Conservation (phyloP, 2,329 filamentous ascomycete species). For the Monilinia polystroma region DNA sequence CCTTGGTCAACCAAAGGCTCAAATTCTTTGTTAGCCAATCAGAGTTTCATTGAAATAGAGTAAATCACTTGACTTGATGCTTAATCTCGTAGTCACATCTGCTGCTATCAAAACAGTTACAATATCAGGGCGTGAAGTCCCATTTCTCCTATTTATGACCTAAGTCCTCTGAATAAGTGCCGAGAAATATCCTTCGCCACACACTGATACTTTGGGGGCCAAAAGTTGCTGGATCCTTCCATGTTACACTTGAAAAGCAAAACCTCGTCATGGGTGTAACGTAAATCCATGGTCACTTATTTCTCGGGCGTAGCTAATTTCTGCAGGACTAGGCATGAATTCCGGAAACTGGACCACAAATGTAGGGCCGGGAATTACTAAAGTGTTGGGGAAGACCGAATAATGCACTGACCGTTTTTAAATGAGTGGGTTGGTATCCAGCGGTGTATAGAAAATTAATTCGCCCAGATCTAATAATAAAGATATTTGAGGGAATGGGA, state of each 20-base stretch:
- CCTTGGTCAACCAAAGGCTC: not conserved
- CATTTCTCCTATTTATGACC: not conserved
- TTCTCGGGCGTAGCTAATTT: conserved; percentile 7
- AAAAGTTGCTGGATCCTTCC: not conserved
- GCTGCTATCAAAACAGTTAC: not conserved
- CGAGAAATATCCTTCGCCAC: not conserved
- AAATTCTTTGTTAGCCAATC: not conserved
- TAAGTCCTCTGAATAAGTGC: not conserved
- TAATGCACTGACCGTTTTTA: not conserved
- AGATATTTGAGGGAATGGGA: not conserved
- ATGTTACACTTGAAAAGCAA: not conserved
- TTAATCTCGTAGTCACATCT: not conserved
- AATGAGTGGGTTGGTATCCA: not conserved
- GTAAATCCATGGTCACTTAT: not conserved
- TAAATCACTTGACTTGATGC: conserved; percentile 3
- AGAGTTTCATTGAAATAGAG: not conserved
- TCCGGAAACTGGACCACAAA: conserved; percentile 5
- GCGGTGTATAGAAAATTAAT: not conserved
- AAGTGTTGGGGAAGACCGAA: not conserved
- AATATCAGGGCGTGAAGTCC: not conserved
- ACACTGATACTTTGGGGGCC: not conserved
- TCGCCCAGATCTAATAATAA: not conserved
- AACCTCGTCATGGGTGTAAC: conserved; percentile 5
- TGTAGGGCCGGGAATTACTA: conserved; percentile 2
- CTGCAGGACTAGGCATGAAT: not conserved